Evolutionary conservation across 129 eudicot genomes (phyloP), one percentile per base, ranked within the genome.

Genomic region (Arctium minus): DNA sequence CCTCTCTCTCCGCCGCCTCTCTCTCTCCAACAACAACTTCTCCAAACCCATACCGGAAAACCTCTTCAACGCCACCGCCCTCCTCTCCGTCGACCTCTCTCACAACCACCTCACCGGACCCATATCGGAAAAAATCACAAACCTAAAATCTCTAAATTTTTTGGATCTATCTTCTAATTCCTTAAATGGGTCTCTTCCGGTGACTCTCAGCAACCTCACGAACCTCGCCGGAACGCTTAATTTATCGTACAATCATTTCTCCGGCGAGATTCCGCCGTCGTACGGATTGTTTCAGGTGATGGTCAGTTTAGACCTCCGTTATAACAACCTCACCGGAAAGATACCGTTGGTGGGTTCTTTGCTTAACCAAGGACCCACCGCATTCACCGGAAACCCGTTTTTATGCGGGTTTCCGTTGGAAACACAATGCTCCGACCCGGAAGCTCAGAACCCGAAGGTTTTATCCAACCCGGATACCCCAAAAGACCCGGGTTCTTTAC

Each of bases 301-400:
- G 82, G 87, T 96, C 1, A 91, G 98, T 35, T 85, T 96, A 72
- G 99, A 96, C 71, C 91, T 96, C 76, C 89, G 93, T 79, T 71
- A 89, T 36, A 96, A 96, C 73, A 93, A 96, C 72, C 88, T 96
- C 62, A 87, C 91, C 69, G 99, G 99, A 38, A 89, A 93, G 42
- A 89, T 96, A 17, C 99, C 99, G 7, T 83, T 86, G 76, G 94
- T 87, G 48, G 99, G 99, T 4, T 93, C 99, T 3, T 67, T 96
- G 53, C 74, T 96, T 9, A 96, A 96, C 56, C 98, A 93, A 83
- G 99, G 99, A 1, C 99, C 99, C 15, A 96, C 99, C 8, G 98
- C 99, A 3, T 96, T 96, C 72, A 82, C 92, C 1, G 99, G 97
- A 42, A 96, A 96, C 56, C 92, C 97, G 30, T 72, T 70, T 77